phyloP scores from a whole-genome alignment of 2,329 filamentous ascomycete genomes.

The Colletotrichum sp. region DNA sequence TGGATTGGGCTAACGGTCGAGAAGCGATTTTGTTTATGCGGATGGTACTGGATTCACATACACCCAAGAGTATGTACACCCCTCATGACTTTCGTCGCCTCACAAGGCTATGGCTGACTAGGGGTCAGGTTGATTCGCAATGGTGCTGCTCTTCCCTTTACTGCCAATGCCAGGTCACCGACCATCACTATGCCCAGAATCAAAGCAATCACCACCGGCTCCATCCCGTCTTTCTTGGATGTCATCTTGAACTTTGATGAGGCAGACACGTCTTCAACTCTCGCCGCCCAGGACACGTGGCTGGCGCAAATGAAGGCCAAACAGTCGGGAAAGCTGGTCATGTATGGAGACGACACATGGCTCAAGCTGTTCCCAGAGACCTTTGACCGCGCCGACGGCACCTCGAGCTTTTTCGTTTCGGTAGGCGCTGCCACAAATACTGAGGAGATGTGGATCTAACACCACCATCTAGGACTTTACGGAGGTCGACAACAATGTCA shows the following conservation, averaged over 20 bases:
- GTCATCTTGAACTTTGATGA: constrained; percentile 97
- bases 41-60: constrained; percentile 81
- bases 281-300: constrained; percentile 93
- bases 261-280: constrained; percentile 86
- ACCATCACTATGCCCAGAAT: constrained; percentile 98
- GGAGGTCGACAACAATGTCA: constrained; percentile 97
- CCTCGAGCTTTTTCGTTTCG: constrained; percentile 97
- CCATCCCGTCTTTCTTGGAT: constrained; percentile 97
- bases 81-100: background rate
- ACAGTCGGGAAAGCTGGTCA: constrained; percentile 76
- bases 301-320: constrained; percentile 87
- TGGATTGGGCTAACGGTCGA: background rate
- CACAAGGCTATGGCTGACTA: background rate
- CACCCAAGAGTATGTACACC: constrained; percentile 76
- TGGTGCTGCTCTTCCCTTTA: constrained; percentile 89
- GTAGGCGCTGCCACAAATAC: constrained; percentile 58
- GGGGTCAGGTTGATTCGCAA: constrained; percentile 76
- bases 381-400: constrained; percentile 89
- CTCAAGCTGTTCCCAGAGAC: constrained; percentile 91
- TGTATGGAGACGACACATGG: constrained; percentile 99
- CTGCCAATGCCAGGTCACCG: constrained; percentile 92
- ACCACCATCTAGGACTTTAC: constrained; percentile 77
- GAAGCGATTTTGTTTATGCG: constrained; percentile 91
- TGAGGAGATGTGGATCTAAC: constrained; percentile 23
- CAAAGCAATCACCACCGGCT: constrained; percentile 96